Base-by-base conservation (phyloP, 2,329 filamentous ascomycete genomes). In the Stagonosporopsis tanaceti region DNA sequence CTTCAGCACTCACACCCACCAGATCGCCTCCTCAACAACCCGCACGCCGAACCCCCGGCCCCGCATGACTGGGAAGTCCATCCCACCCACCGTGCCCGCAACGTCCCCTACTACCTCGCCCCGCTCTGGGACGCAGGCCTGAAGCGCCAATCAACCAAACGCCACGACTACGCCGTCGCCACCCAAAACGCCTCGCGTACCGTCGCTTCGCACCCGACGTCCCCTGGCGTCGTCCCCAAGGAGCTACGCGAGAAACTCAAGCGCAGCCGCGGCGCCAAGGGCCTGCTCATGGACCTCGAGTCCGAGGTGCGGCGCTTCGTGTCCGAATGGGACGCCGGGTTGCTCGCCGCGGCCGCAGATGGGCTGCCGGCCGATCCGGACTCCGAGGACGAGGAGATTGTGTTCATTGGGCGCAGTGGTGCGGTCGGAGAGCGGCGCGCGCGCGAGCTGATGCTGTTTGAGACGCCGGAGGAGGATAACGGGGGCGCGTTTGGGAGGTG, bases 1-100 rank as follows among this genome's bases (percentile, higher is more conserved):
- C 25, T 1, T 3, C 8, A 32, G 14, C 24, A 20, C 42, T 45
- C n/a, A 45, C 28, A 14, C 27, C n/a, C 27, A 17, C 30, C 57
- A 96, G 94, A 97, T 78, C 92, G 87, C 64, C 87, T 98, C 61
- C 80, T 97, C 54, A 86, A 88, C 76, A 95, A 98, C 59, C 95
- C 95, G 17, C 89, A 95, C 77, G 91, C 85, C 17, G 87, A 94
- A 65, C 92, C 93, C 0, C 95, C 95, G 0, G 83, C 90, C 41
- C 88, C 93, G 0, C 84, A 82, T 56, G 95, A 99, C 78, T 97
- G 91, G 89, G 85, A 90, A 67, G 85, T 94, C 45, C 87, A 85
- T 40, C 92, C 94, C 2, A 95, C 93, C 14, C 87, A 97, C 76
- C 89, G 88, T 4, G 85, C 92, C 47, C 88, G 89, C 68, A 78